Base-by-base conservation (phyloP, 352 stramenopile species). In the Globisporangium takayamanum region DNA sequence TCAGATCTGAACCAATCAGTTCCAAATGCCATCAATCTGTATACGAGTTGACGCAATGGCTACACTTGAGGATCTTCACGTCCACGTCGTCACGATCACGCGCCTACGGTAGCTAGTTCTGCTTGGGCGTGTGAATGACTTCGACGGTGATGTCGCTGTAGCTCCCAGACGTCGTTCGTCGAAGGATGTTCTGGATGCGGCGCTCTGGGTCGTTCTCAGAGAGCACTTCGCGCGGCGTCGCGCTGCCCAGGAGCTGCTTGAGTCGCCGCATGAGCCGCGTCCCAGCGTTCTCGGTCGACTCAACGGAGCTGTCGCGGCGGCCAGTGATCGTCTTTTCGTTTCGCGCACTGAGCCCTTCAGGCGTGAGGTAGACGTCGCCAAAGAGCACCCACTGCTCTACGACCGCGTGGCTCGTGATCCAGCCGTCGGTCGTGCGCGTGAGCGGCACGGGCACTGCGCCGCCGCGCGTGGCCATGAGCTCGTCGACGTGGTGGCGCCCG, bases 301-400 rank as follows among this genome's bases (percentile, higher is more conserved):
- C 73, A 10, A 73, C 70, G 0, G 68, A 68, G 26, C 76, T 88
- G 59, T 88, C 84, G 36, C 77, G 78, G 8, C 75, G 68, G 2
- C 57, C 41, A 33, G 50, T 51, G 16, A 42, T 22, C 47, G 65
- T 48, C 14, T 56, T 59, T 52, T 80, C 82, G 51, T 88, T 85
- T 18, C 81, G 80, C 10, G 72, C 56, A n/a, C 80, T 67, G 18
- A 92, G 68, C 18, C 81, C 84, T 22, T 78, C 69, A 0, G 67
- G 61, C 7, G 84, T 94, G 28, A 94, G 59, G 44, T 83, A 78
- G 42, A 94, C 76, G 46, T 92, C 78, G 28, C 84, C 84, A 26
- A 94, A 86, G 20, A 94, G 75, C 59, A 90, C 84, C 84, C 84
- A 94, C 57, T 89, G 78, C 64, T 94, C 84, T 6, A 84, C 73